Percentiles rank a stretch among this genome's conserved stretches.
These are phyloP conservation scores for Neoascochyta sp. DNA, from an alignment of 2,329 filamentous ascomycete genomes.

Conservation along the genomic window DNA sequence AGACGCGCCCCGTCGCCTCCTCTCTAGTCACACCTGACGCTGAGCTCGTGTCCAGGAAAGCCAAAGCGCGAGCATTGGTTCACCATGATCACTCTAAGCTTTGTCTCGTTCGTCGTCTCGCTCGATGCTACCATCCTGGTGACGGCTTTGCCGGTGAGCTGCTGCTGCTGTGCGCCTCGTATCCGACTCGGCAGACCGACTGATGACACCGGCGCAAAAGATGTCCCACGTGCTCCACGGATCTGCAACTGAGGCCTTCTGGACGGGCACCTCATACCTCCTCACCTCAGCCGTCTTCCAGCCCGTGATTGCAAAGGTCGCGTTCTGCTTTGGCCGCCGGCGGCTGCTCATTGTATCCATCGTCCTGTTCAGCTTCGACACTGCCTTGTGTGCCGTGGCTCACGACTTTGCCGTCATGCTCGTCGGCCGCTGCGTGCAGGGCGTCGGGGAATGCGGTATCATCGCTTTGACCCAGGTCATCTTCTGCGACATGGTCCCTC, in stretches of 20 bases:
- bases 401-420: constrained; percentile 35
- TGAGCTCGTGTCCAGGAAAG: too few species aligned
- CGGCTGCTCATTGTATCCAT: constrained; percentile 39
- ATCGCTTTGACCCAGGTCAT: constrained; percentile 43
- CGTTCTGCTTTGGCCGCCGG: constrained; percentile 51
- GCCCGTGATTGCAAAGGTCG: constrained; percentile 43
- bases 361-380: constrained; percentile 47
- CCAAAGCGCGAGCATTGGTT: too few species aligned
- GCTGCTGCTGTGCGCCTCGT: too few species aligned
- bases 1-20: too few species aligned
- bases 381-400: constrained; percentile 42
- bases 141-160: constrained; percentile 26
- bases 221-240: constrained; percentile 24
- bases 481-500: constrained; percentile 45
- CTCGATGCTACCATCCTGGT: constrained; percentile 31
- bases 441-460: constrained; percentile 41
- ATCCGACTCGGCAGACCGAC: too few species aligned
- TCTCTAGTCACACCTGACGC: too few species aligned
- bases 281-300: constrained; percentile 62
- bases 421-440: constrained; percentile 37
- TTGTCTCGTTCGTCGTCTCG: constrained; percentile 28
- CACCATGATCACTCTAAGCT: constrained; percentile 28
- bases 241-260: constrained; percentile 55
- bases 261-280: constrained; percentile 68
- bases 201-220: constrained; percentile 8